Evolutionary conservation across 257 asterid species (phyloP), one percentile per base, ranked within the genome.

Genomic region (Ilex asprella): DNA sequence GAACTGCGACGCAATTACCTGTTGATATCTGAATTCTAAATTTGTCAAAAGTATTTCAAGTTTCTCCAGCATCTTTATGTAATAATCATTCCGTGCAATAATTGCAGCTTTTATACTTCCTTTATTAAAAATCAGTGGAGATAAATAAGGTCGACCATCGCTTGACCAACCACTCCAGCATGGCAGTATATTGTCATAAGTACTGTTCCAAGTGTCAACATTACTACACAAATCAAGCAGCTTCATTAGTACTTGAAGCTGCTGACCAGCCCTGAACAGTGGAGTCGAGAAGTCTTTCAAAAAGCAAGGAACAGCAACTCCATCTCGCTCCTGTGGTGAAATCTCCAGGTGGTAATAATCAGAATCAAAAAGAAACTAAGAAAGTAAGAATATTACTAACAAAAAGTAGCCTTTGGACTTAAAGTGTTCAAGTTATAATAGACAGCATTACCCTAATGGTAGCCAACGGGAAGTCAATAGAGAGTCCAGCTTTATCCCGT

Each of bases 211-310:
- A 61, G 89, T 58, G 52, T 82, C 84, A 65, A 67, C 75, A 76
- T 59, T 69, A 65, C 73, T 73, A 59, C 87, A 86, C 63, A 85
- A 70, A 75, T 93, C 96, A 32, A 89, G 85, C 84, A 93, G 75
- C 76, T 87, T 85, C 81, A 75, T 73, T 64, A 93, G 73, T 70
- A 89, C 89, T 87, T 89, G 99, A 74, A 89, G 95, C 81, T 93
- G 99, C 78, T 87, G 97, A 67, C 99, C 99, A 73, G 95, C 88
- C 85, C 97, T 84, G 62, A 91, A 82, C 56, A 93, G 87, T 52
- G 90, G 94, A 75, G 74, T 73, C 62, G 79, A 75, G 60, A 86
- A 85, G 68, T 85, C 92, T 75, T 89, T 85, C 43, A 93, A 86
- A 79, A 93, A 93, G 69, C 85, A 87, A 58, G 99, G 99, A 8